Evolutionary conservation across 2,329 filamentous ascomycete genomes (phyloP).

Genomic region (Pyricularia grisea): DNA sequence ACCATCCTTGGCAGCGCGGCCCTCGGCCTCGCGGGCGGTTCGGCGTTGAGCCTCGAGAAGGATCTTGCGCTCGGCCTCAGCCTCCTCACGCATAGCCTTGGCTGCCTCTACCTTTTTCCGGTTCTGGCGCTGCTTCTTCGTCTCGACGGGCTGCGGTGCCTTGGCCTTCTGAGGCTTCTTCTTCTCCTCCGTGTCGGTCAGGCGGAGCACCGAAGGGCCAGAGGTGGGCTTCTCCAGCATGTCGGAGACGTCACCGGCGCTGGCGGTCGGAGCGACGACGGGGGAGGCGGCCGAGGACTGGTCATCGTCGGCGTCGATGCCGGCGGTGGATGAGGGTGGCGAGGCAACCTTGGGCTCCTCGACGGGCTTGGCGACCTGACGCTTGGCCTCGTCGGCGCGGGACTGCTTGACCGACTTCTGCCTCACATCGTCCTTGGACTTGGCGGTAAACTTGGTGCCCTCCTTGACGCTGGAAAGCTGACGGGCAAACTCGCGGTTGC

Average conservation of each 20-base stretch:
- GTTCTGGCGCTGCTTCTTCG: conserved; percentile 95
- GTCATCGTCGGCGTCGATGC: conserved; percentile 73
- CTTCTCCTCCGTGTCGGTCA: conserved; percentile 52
- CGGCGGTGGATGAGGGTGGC: conserved; percentile 59
- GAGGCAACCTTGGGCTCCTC: conserved; percentile 37
- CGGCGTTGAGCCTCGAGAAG: conserved; percentile 78
- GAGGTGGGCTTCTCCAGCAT: conserved; percentile 72
- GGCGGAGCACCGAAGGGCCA: conserved; percentile 66
- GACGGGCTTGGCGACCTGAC: conserved; percentile 21
- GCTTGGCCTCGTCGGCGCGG: conserved; percentile 37
- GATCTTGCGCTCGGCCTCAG: conserved; percentile 68
- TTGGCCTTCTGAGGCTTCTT: conserved; percentile 53
- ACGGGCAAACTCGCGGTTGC: conserved; percentile 68
- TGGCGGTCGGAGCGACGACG: conserved; percentile 40
- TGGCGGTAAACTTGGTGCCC: conserved; percentile 50
- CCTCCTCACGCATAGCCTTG: conserved; percentile 64
- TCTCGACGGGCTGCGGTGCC: conserved; percentile 53
- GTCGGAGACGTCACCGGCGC: conserved; percentile 65
- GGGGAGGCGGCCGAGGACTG: conserved; percentile 59
- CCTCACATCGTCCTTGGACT: conserved; percentile 51
- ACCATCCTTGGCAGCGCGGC: conserved; percentile 75
- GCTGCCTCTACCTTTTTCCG: conserved; percentile 76
- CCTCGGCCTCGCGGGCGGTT: conserved; percentile 71
- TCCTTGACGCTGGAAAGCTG: conserved; percentile 63
- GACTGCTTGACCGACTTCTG: conserved; percentile 64